Base-by-base conservation (phyloP, 306 rosid species). In the Dalbergia oliveri region DNA sequence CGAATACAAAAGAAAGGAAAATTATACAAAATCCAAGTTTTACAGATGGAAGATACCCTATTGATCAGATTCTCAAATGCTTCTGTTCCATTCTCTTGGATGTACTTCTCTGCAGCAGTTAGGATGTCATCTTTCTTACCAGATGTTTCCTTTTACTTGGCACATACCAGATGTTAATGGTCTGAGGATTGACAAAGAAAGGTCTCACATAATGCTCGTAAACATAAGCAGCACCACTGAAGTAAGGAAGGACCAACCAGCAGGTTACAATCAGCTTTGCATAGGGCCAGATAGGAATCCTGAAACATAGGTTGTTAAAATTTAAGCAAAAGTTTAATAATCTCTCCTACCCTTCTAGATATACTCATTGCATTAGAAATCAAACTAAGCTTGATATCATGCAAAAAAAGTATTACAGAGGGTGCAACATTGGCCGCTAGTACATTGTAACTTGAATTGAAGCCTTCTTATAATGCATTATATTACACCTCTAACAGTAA, bases 201-300 rank as follows among this genome's bases (percentile, higher is more conserved):
- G 98, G 93, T 80, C 99, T 86, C 69, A 93, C 97, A 50, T 87
- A 90, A 73, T 93, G 97, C 60, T 96, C 99, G 9, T 96, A 96
- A 39, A 96, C 97, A 58, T 88, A 93, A 51, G 99, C 97, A 57
- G 99, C 98, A 34, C 99, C 99, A 19, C 90, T 89, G 63, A 93
- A 93, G 90, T 90, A 89, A 9, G 99, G 99, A 66, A 96, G 86
- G 74, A 91, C 99, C 94, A 96, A 84, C 99, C 99, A 96, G 86
- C 92, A 88, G 44, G 91, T 90, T 57, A 71, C 41, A 66, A 93
- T 90, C 82, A 96, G 87, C 92, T 90, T 96, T 44, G 92, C 94
- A 87, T 93, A 93, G 35, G 99, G 91, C 99, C 99, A 96, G 77
- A 96, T 79, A 5, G 97, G 99, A 77, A 96, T 82, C 99, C 99